These are phyloP conservation scores for Phycomyces blakesleeanus DNA, from an alignment of 192 early-diverging fungal species.

Conservation along the genomic window DNA sequence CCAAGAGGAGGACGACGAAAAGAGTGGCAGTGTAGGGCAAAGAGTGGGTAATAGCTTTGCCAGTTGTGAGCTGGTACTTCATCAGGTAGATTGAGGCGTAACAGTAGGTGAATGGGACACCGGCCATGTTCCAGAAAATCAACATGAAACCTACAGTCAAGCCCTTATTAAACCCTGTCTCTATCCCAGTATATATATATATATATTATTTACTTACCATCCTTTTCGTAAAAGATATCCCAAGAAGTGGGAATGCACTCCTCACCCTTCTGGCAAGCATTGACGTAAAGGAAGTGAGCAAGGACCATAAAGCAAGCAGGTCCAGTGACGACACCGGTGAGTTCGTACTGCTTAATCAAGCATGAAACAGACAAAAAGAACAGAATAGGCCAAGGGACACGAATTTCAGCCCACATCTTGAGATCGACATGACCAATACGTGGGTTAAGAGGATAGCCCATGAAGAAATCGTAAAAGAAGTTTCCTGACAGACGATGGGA, in stretches of 20 bases:
- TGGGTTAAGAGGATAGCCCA: conserved; percentile 45
- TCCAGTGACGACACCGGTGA: conserved; percentile 34
- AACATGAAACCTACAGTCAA: conserved; percentile 53
- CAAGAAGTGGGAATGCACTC: conserved; percentile 51
- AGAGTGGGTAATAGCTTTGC: conserved; percentile 29
- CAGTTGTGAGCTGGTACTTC: conserved; percentile 38
- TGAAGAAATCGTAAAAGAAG: conserved; percentile 46
- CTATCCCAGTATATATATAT: too few species aligned
- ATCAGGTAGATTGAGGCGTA: conserved; percentile 41
- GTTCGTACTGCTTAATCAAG: conserved; percentile 44
- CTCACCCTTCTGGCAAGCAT: conserved; percentile 49
- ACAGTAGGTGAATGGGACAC: conserved; percentile 51
- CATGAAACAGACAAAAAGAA: conserved; percentile 48
- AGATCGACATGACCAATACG: conserved; percentile 42
- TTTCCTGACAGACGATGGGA: conserved; percentile 55
- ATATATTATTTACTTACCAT: too few species aligned
- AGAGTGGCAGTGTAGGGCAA: conserved; percentile 30
- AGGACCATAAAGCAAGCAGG: conserved; percentile 43
- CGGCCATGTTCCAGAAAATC: conserved; percentile 51
- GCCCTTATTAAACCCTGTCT: too few species aligned
- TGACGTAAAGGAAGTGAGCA: conserved; percentile 47
- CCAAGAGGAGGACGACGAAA: conserved; percentile 31
- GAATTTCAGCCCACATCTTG: conserved; percentile 50
- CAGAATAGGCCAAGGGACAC: conserved; percentile 44
- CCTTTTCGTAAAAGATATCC: conserved; percentile 56